Evolutionary conservation across 2,329 filamentous ascomycete species (phyloP).

Genomic region (Lasiodiplodia sp.): DNA sequence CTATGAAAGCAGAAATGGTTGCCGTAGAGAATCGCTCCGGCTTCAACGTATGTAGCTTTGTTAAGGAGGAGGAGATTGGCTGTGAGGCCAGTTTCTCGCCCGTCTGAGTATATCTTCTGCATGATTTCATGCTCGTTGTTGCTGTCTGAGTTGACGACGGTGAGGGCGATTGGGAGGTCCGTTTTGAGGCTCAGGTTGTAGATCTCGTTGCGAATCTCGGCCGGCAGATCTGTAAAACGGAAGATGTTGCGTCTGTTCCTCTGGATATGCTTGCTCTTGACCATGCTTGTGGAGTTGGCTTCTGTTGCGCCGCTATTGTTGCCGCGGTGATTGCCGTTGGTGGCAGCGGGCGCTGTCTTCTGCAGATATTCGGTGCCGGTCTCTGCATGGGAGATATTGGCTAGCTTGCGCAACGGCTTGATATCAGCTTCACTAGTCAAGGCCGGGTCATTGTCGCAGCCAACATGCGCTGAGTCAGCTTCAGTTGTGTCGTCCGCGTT

Average conservation of each 20-base stretch:
- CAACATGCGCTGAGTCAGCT: too few species aligned
- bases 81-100: background rate
- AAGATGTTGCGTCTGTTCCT: background rate
- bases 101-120: too few species aligned
- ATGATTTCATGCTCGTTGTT: background rate
- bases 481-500: too few species aligned
- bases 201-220: conserved; percentile 6
- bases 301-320: background rate
- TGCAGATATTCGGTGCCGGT: too few species aligned
- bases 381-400: too few species aligned
- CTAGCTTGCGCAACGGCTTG: too few species aligned
- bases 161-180: background rate
- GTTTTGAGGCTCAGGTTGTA: background rate
- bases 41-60: background rate
- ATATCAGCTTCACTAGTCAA: too few species aligned
- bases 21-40: background rate
- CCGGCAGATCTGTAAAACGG: background rate
- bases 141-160: background rate
- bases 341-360: too few species aligned
- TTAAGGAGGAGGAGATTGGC: background rate
- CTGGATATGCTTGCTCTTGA: background rate
- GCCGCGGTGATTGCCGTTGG: too few species aligned
- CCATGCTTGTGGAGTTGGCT: background rate
- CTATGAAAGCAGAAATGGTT: background rate
- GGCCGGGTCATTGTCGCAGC: too few species aligned